phyloP scores from a whole-genome alignment of 78 protist species.

The Fonticula alba region DNA sequence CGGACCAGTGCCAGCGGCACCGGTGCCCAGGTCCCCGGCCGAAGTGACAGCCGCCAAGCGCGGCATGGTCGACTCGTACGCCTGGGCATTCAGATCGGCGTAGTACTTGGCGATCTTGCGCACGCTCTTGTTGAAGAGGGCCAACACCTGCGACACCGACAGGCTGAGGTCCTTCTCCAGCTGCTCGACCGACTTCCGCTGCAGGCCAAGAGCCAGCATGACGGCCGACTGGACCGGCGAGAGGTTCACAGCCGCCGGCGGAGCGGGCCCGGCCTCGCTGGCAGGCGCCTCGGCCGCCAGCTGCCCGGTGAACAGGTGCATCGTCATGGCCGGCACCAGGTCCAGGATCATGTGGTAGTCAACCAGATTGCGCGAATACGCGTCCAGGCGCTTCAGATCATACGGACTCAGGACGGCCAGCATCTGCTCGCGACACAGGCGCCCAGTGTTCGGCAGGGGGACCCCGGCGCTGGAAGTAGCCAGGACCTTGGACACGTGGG shows the following conservation, averaged over 20 bases:
- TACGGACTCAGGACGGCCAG: neutral
- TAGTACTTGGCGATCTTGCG: neutral
- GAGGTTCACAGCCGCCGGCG: too few relatives aligned
- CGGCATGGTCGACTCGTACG: too few relatives aligned
- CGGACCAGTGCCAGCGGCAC: too few relatives aligned
- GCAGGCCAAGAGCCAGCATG: constrained; percentile 71
- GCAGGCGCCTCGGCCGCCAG: constrained; percentile 12
- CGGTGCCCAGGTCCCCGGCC: too few relatives aligned
- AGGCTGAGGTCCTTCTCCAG: neutral
- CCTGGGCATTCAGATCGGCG: too few relatives aligned
- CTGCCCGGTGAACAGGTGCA: constrained; percentile 29
- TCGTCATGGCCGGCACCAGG: constrained; percentile 58
- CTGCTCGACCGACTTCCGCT: constrained; percentile 45
- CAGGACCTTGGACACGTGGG: neutral
- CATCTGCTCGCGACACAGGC: neutral
- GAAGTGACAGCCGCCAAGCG: too few relatives aligned
- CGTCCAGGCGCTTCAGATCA: constrained; percentile 72
- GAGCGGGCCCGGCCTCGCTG: too few relatives aligned
- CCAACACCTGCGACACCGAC: neutral
- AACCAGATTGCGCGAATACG: constrained; percentile 29
- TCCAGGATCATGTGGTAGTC: constrained; percentile 82
- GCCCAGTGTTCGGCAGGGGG: neutral
- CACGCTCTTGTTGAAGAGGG: constrained; percentile 4
- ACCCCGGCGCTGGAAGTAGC: neutral
- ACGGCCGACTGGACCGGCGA: constrained; percentile 58